Evolutionary conservation across 257 asterid species (phyloP).

Genomic region (Plantago major): DNA sequence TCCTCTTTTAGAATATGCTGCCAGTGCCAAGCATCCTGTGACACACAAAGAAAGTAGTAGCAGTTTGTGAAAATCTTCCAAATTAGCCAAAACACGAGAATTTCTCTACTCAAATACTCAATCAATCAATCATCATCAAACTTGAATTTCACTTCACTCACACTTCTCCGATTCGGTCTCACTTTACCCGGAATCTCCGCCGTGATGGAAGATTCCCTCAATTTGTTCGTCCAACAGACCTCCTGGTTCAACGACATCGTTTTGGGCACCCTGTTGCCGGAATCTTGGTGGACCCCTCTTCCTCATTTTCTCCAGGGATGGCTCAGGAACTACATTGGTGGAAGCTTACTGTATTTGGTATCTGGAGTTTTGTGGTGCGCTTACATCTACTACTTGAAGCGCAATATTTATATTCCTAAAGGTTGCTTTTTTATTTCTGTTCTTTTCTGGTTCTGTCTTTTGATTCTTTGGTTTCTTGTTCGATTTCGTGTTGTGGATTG

Average conservation of each 20-base stretch:
- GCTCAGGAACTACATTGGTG: slow-evolving; percentile 88
- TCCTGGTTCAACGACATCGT: slow-evolving; percentile 77
- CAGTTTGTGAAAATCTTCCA: too few relatives aligned
- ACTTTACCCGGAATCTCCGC: too few relatives aligned
- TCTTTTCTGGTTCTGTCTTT: not conserved
- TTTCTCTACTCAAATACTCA: too few relatives aligned
- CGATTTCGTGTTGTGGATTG: too few relatives aligned
- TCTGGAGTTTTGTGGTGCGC: slow-evolving; percentile 79
- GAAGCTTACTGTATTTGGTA: slow-evolving; percentile 50
- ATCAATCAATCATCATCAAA: too few relatives aligned
- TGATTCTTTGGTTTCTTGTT: not conserved
- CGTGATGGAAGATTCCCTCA: slow-evolving; percentile 46
- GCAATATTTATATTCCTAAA: slow-evolving; percentile 66
- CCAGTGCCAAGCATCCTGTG: too few relatives aligned
- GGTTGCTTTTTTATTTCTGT: slow-evolving; percentile 25
- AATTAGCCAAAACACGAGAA: too few relatives aligned
- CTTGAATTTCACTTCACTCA: too few relatives aligned
- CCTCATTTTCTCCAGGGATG: slow-evolving; percentile 73
- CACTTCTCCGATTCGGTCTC: too few relatives aligned
- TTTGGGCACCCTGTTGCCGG: slow-evolving; percentile 55
- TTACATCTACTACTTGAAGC: slow-evolving; percentile 74
- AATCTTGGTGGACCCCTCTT: slow-evolving; percentile 49
- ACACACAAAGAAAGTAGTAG: too few relatives aligned
- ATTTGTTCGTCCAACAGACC: slow-evolving; percentile 65
- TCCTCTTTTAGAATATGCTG: too few relatives aligned